A percentile compares a stretch with the other conserved stretches of the same genome.
Conservation (phyloP, 2,329 filamentous ascomycete genomes). For the Madurella mycetomatis region DNA sequence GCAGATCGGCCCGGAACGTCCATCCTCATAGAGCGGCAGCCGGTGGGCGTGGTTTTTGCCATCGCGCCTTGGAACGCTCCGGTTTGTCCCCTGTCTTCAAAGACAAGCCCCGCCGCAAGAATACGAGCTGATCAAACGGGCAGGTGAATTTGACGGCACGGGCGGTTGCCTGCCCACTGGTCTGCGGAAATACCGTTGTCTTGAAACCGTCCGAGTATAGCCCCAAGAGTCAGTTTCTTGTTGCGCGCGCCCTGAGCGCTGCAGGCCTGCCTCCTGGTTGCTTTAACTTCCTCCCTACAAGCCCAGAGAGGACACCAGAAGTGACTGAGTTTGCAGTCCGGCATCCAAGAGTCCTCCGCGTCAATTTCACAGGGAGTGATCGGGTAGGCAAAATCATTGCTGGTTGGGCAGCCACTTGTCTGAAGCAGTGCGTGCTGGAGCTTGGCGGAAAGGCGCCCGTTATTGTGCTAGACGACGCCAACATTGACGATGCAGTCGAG, state of each 20-base stretch:
- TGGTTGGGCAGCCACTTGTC: constrained; percentile 54
- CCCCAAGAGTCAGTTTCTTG: constrained; percentile 53
- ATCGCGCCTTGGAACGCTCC: constrained; percentile 63
- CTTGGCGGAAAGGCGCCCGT: constrained; percentile 66
- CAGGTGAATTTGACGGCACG: constrained; percentile 28
- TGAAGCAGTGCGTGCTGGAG: constrained; percentile 66
- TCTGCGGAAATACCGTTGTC: constrained; percentile 57
- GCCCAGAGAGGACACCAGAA: constrained; percentile 45
- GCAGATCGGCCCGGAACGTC: constrained; percentile 43
- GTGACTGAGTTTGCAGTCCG: constrained; percentile 60
- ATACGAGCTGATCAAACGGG: not conserved
- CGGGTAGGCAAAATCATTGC: constrained; percentile 61
- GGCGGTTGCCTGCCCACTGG: constrained; percentile 46
- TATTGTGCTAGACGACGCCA: constrained; percentile 63
- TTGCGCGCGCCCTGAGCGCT: constrained; percentile 53
- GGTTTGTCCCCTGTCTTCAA: constrained; percentile 9
- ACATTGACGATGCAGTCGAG: constrained; percentile 57
- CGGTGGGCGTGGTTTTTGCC: constrained; percentile 63
- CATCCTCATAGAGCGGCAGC: constrained; percentile 61
- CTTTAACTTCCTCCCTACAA: constrained; percentile 60
- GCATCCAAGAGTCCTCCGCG: constrained; percentile 57
- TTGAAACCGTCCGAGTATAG: constrained; percentile 59
- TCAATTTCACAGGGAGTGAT: constrained; percentile 69
- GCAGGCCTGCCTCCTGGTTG: constrained; percentile 63
- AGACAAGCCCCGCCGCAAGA: not conserved